phyloP scores from a whole-genome alignment of 805 yeast genomes.

The Teunomyces lycoperdinae region DNA sequence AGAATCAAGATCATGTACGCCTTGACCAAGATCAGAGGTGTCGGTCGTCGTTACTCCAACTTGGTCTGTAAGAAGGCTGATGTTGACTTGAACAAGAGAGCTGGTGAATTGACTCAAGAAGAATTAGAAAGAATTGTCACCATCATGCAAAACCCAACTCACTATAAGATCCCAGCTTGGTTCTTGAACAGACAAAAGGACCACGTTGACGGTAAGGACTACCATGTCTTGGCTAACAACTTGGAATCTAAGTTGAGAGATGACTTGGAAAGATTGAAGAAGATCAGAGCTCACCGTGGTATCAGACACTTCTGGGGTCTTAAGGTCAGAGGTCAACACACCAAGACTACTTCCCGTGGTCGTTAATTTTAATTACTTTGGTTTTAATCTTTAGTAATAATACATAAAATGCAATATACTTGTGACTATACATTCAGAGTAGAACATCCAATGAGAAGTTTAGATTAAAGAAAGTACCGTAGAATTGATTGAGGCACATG shows the following conservation, averaged over 20 bases:
- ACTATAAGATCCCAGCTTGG: conserved; percentile 99
- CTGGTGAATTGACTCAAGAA: conserved; percentile 99
- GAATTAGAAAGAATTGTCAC: conserved; percentile 99
- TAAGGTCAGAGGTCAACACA: conserved; percentile 99
- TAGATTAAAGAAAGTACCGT: background rate
- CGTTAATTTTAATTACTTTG: conserved; percentile 29
- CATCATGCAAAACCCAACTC: conserved; percentile 99
- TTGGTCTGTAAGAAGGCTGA: conserved; percentile 99
- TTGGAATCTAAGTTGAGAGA: conserved; percentile 99
- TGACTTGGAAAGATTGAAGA: conserved; percentile 99
- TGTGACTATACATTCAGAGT: background rate
- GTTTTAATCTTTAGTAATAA: conserved; percentile 5
- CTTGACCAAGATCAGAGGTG: conserved; percentile 99
- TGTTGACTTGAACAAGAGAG: conserved; percentile 97
- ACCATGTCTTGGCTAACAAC: conserved; percentile 98
- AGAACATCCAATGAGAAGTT: background rate
- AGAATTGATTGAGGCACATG: background rate
- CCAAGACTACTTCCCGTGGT: conserved; percentile 99
- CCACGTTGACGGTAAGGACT: conserved; percentile 97
- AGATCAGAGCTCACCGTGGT: conserved; percentile 99
- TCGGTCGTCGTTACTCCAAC: conserved; percentile 99
- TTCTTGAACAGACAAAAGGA: conserved; percentile 99
- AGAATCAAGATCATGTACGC: conserved; percentile 99
- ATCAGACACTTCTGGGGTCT: conserved; percentile 99
- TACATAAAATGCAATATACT: conserved; percentile 10